phyloP scores from a whole-genome alignment of 1,284 basidiomycete genomes.

The Microbotryomycetes sp. region DNA sequence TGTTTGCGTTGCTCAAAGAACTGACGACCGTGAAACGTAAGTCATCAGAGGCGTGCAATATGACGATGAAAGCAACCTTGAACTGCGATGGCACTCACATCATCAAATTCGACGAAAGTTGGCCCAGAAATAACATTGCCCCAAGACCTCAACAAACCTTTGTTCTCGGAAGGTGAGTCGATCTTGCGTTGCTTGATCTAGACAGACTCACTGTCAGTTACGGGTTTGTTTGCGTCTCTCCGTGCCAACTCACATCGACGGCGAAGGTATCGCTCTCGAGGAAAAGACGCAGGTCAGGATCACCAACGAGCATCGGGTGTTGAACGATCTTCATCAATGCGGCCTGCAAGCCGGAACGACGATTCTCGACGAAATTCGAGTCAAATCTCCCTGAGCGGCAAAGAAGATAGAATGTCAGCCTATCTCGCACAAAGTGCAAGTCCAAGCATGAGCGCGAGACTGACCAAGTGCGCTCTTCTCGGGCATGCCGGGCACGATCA shows the following conservation, averaged over 20 bases:
- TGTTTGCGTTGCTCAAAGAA: constrained; percentile 88
- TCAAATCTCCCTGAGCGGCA: constrained; percentile 41
- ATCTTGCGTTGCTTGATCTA: constrained; percentile 77
- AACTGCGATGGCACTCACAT: constrained; percentile 53
- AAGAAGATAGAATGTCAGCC: not conserved
- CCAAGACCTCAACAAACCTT: constrained; percentile 42
- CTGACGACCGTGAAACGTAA: constrained; percentile 42
- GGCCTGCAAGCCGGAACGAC: constrained; percentile 42
- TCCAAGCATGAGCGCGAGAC: not conserved
- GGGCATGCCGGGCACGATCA: constrained; percentile 91
- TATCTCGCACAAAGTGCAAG: no score
- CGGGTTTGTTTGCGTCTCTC: no score
- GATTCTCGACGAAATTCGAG: constrained; percentile 44
- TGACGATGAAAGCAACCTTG: no score
- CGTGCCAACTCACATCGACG: constrained; percentile 41
- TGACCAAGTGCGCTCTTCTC: constrained; percentile 82
- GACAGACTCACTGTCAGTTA: no score
- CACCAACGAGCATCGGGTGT: constrained; percentile 44
- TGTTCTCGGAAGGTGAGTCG: constrained; percentile 24
- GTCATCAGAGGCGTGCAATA: constrained; percentile 5
- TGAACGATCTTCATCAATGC: constrained; percentile 45
- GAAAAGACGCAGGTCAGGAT: constrained; percentile 46
- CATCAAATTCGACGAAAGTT: constrained; percentile 86
- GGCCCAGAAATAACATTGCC: constrained; percentile 71
- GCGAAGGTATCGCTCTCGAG: constrained; percentile 45